phyloP scores from a whole-genome alignment of 2,329 filamentous ascomycete genomes.

The Dichotomopilus funicola region DNA sequence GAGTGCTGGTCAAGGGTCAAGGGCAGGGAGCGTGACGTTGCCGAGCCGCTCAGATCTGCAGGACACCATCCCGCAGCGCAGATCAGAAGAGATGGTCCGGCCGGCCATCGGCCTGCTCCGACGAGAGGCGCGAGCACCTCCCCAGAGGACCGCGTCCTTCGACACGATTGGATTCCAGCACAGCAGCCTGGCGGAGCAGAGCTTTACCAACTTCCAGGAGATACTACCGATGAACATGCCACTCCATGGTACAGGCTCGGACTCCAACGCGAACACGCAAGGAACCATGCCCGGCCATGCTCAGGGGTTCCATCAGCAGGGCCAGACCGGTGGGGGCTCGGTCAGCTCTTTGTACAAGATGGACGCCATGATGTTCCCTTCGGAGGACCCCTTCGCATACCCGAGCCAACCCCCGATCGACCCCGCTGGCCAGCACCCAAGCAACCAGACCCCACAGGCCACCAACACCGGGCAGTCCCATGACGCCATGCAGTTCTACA shows the following conservation, averaged over 20 bases:
- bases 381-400: constrained; percentile 71
- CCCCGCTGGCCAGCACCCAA: constrained; percentile 25
- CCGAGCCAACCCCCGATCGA: constrained; percentile 48
- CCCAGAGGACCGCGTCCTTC: constrained; percentile 24
- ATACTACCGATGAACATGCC: constrained; percentile 41
- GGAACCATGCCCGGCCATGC: constrained; percentile 26
- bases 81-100: constrained; percentile 25
- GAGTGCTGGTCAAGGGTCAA: constrained; percentile 26
- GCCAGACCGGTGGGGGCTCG: constrained; percentile 26
- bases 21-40: constrained; percentile 28
- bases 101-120: constrained; percentile 11
- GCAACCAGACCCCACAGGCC: constrained; percentile 25
- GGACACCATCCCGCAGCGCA: constrained; percentile 18
- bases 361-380: constrained; percentile 74
- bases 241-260: constrained; percentile 36
- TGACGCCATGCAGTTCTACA: constrained; percentile 42
- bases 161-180: constrained; percentile 24
- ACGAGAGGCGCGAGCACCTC: constrained; percentile 12
- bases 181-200: constrained; percentile 25
- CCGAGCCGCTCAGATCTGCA: constrained; percentile 24
- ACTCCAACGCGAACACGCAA: constrained; percentile 27
- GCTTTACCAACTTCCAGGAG: constrained; percentile 38
- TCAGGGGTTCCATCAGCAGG: constrained; percentile 25
- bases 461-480: constrained; percentile 26
- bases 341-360: constrained; percentile 58